phyloP scores from a whole-genome alignment of 169 alveolate genomes.

The Plasmodium falciparum region DNA sequence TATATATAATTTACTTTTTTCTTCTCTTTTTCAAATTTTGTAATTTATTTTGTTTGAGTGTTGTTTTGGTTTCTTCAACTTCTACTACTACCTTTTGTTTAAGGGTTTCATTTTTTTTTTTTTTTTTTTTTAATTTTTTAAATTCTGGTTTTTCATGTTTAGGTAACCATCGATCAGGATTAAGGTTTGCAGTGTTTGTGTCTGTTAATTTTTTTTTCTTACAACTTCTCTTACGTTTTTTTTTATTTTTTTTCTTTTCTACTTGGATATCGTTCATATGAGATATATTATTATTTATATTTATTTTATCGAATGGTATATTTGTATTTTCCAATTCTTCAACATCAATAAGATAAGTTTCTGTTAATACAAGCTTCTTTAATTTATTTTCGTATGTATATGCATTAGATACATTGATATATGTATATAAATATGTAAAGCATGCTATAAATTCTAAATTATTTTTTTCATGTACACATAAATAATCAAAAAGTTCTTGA shows the following conservation, averaged over 20 bases:
- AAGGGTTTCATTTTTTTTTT: conserved; percentile 6
- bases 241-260: conserved; percentile 19
- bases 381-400: conserved; percentile 46
- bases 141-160: conserved; percentile 36
- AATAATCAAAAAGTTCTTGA: conserved; percentile 30
- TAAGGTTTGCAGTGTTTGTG: neutral
- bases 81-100: conserved; percentile 4
- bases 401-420: conserved; percentile 29
- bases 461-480: conserved; percentile 28
- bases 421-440: conserved; percentile 63
- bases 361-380: conserved; percentile 42
- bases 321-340: conserved; percentile 67
- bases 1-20: conserved; percentile 14
- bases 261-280: neutral
- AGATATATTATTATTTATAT: neutral
- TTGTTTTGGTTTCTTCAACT: conserved; percentile 21
- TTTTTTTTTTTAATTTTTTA: conserved; percentile 54
- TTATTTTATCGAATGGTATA: neutral
- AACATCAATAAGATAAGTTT: conserved; percentile 67
- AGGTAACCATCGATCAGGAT: conserved; percentile 62
- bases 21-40: conserved; percentile 52
- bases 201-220: conserved; percentile 2
- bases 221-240: conserved; percentile 17
- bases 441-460: conserved; percentile 24
- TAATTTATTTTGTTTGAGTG: conserved; percentile 23